Conservation (phyloP, 2,329 filamentous ascomycete species). For the Paraphaeosphaeria sporulosa region DNA sequence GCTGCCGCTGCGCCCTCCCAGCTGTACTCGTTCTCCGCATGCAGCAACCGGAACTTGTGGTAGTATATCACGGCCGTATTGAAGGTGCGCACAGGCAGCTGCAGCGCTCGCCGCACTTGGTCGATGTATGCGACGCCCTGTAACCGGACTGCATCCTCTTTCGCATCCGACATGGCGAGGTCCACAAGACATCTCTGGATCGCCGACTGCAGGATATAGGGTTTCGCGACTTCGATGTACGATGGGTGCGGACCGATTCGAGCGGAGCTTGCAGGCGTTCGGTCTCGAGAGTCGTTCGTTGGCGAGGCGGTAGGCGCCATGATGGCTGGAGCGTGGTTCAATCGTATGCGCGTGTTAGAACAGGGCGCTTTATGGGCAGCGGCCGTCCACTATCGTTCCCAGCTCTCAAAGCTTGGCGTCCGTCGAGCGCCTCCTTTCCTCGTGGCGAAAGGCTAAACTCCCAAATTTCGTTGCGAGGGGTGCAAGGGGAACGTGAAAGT, state of each 20-base stretch:
- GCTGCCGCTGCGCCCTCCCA: slow-evolving; percentile 86
- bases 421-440: neutral
- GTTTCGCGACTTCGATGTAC: slow-evolving; percentile 70
- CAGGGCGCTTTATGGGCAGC: neutral
- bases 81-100: slow-evolving; percentile 88
- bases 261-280: slow-evolving; percentile 21
- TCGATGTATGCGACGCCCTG: slow-evolving; percentile 92
- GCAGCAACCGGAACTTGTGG: slow-evolving; percentile 88
- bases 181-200: slow-evolving; percentile 76
- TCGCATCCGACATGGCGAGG: slow-evolving; percentile 75
- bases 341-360: neutral
- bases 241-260: slow-evolving; percentile 65
- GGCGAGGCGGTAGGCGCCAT: slow-evolving; percentile 44
- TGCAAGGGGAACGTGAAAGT: neutral
- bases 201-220: slow-evolving; percentile 83
- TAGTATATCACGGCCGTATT: slow-evolving; percentile 92
- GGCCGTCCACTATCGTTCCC: neutral
- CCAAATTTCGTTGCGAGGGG: neutral
- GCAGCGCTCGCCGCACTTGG: slow-evolving; percentile 77
- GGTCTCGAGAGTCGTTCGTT: slow-evolving; percentile 20
- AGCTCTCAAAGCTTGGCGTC: neutral
- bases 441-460: neutral
- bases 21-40: slow-evolving; percentile 85
- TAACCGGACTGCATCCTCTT: slow-evolving; percentile 81
- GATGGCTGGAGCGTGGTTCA: slow-evolving; percentile 4